A percentile compares a stretch with the other conserved stretches of the same genome.
phyloP scores from a whole-genome alignment of 768 basidiomycete genomes.

The Lactifluus piperatus region DNA sequence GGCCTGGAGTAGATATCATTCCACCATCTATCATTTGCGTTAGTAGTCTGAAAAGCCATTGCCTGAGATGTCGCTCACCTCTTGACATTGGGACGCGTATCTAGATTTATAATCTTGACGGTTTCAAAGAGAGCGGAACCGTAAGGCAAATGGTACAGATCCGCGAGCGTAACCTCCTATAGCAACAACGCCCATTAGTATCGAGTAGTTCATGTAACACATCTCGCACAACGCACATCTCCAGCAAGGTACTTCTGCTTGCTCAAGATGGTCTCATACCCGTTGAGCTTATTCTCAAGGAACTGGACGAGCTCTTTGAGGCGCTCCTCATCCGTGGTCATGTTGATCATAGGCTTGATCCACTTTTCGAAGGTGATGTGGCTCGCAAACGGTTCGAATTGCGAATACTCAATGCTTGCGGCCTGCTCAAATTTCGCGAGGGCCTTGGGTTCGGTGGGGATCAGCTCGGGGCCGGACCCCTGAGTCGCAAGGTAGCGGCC shows the following conservation, averaged over 20 bases:
- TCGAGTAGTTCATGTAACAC: too few relatives aligned
- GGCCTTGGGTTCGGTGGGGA: conserved; percentile 20
- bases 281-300: conserved; percentile 3
- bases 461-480: conserved; percentile 22
- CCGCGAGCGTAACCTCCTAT: conserved; percentile 9
- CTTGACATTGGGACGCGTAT: conserved; percentile 2
- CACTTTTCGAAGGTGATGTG: background rate
- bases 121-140: background rate
- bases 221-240: background rate
- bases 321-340: background rate
- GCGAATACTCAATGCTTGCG: conserved; percentile 23
- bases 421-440: conserved; percentile 26
- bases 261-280: background rate
- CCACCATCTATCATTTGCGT: conserved; percentile 10
- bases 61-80: background rate
- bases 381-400: background rate
- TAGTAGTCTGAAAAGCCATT: background rate
- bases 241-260: conserved; percentile 17
- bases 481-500: conserved; percentile 21
- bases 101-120: background rate
- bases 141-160: conserved; percentile 8
- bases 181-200: background rate
- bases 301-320: background rate
- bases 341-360: background rate
- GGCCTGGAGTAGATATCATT: conserved; percentile 3